A percentile compares a stretch with the other conserved stretches of the same genome.
Evolutionary conservation across 805 yeast genomes (phyloP).

Genomic region (Kregervanrija fluxuum): DNA sequence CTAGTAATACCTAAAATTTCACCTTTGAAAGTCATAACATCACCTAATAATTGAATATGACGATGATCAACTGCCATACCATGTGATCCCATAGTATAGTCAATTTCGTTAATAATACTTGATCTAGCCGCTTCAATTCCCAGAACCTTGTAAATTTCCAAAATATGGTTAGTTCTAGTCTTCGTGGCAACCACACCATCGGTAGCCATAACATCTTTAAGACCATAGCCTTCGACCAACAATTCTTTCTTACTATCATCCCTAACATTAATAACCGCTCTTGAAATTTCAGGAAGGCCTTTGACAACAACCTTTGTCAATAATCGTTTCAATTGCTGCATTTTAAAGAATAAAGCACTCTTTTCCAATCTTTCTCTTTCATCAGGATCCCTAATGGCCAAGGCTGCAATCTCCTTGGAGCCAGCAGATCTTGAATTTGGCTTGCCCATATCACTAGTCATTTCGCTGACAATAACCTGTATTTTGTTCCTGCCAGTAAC

Average conservation of each 20-base stretch:
- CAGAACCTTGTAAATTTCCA: slow-evolving; percentile 81
- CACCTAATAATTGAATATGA: slow-evolving; percentile 94
- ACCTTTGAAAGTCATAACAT: slow-evolving; percentile 98
- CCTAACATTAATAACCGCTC: slow-evolving; percentile 93
- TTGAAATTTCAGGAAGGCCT: slow-evolving; percentile 83
- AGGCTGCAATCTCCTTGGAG: slow-evolving; percentile 24
- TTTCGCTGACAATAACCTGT: slow-evolving; percentile 53
- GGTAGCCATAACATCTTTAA: slow-evolving; percentile 93
- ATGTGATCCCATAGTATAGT: slow-evolving; percentile 96
- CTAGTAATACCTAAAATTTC: slow-evolving; percentile 97
- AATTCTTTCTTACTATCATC: slow-evolving; percentile 84
- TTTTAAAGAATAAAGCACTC: slow-evolving; percentile 68
- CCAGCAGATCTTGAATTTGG: slow-evolving; percentile 35
- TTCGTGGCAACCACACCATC: slow-evolving; percentile 90
- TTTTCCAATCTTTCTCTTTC: slow-evolving; percentile 30
- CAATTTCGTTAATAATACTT: slow-evolving; percentile 89
- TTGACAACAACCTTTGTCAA: slow-evolving; percentile 86
- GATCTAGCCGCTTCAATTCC: slow-evolving; percentile 98
- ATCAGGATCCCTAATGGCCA: slow-evolving; percentile 28
- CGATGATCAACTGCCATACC: slow-evolving; percentile 99
- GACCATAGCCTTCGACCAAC: slow-evolving; percentile 95
- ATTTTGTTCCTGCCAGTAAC: slow-evolving; percentile 59
- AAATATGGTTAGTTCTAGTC: slow-evolving; percentile 85
- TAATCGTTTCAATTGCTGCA: slow-evolving; percentile 82
- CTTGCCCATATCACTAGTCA: slow-evolving; percentile 31